Evolutionary conservation across 805 yeast genomes (phyloP).

Genomic region (Henningerozyma blattae): DNA sequence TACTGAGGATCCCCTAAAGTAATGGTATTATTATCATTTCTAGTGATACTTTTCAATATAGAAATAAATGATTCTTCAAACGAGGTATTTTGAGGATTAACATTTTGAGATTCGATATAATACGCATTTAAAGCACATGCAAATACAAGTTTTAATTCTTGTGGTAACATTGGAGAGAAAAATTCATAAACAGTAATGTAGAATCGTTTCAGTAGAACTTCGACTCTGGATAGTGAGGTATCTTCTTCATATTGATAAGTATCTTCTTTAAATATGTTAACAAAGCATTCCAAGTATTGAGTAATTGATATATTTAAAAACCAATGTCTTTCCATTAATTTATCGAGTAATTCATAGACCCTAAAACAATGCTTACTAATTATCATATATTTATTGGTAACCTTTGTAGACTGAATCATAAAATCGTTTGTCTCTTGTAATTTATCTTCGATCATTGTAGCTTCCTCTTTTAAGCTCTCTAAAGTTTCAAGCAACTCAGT

Average conservation of each 20-base stretch:
- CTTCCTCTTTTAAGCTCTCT: conserved; percentile 53
- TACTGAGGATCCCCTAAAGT: too few relatives aligned
- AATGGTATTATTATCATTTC: too few relatives aligned
- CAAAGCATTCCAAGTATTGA: conserved; percentile 28
- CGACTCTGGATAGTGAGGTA: background rate
- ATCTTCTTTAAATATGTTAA: too few relatives aligned
- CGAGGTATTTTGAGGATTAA: too few relatives aligned
- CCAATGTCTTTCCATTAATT: conserved; percentile 29
- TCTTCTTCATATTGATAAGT: too few relatives aligned
- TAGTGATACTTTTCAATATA: too few relatives aligned
- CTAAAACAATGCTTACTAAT: conserved; percentile 45
- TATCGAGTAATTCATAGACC: conserved; percentile 37
- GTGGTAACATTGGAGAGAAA: background rate
- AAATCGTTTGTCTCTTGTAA: conserved; percentile 43
- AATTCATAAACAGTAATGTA: background rate
- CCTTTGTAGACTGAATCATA: conserved; percentile 40
- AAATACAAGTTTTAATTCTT: background rate
- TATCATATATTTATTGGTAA: conserved; percentile 35
- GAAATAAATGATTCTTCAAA: too few relatives aligned
- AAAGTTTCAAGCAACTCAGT: conserved; percentile 45
- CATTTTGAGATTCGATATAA: background rate
- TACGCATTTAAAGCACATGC: background rate
- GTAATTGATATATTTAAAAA: conserved; percentile 52
- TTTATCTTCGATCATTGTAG: conserved; percentile 40
- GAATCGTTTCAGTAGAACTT: background rate